Evolutionary conservation across 805 yeast species (phyloP).

Genomic region (Saturnispora silvae): DNA sequence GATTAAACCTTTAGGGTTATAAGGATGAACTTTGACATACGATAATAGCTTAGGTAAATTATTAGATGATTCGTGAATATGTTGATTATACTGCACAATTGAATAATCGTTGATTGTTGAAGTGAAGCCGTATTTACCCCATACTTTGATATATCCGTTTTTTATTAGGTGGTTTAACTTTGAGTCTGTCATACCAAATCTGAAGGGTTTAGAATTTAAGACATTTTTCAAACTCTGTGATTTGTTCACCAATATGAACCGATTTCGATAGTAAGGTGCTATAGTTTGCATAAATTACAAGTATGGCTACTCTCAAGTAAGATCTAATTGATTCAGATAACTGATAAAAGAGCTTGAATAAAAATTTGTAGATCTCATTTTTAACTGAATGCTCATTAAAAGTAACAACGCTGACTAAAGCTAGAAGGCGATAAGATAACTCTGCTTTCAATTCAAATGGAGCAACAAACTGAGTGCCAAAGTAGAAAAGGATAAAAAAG

Average conservation of each 20-base stretch:
- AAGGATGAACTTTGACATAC: not conserved
- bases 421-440: too few species aligned
- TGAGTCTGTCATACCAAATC: slow-evolving; percentile 5
- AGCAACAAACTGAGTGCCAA: not conserved
- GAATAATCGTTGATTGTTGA: not conserved
- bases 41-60: not conserved
- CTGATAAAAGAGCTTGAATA: not conserved
- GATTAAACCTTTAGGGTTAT: slow-evolving; percentile 1
- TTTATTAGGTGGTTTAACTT: not conserved
- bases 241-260: not conserved
- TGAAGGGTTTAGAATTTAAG: slow-evolving; percentile 10
- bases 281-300: slow-evolving; percentile 1
- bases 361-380: not conserved
- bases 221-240: slow-evolving; percentile 1
- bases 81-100: slow-evolving; percentile 9
- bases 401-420: too few species aligned
- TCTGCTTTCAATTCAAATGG: too few species aligned
- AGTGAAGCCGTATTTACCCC: not conserved
- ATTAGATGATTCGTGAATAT: slow-evolving; percentile 11
- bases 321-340: not conserved
- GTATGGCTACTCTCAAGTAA: not conserved
- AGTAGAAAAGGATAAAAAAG: too few species aligned
- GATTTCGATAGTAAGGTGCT: slow-evolving; percentile 3
- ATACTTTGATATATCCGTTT: not conserved
- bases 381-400: not conserved